Evolutionary conservation across 805 yeast genomes (phyloP).

Genomic region (Metschnikowia koreensis): DNA sequence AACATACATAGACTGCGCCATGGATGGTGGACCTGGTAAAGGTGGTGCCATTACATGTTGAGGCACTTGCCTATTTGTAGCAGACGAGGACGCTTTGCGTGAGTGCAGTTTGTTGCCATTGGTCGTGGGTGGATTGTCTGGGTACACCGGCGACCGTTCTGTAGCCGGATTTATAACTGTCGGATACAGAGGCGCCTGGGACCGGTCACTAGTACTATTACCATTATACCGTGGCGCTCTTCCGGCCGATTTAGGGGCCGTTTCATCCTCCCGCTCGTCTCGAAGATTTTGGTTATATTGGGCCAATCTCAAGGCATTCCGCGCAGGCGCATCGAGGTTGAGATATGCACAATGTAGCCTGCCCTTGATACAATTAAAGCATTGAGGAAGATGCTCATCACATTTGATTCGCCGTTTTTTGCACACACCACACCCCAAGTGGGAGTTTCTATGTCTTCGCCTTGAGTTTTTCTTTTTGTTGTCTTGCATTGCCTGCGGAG

Average conservation of each 20-base stretch:
- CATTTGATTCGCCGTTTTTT: conserved; percentile 62
- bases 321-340: conserved; percentile 46
- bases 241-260: not conserved
- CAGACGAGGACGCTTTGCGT: not conserved
- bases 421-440: conserved; percentile 72
- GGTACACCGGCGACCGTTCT: not conserved
- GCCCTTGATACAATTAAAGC: conserved; percentile 53
- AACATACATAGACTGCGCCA: conserved; percentile 7
- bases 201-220: not conserved
- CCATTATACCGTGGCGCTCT: not conserved
- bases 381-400: conserved; percentile 60
- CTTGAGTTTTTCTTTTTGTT: conserved; percentile 44
- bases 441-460: conserved; percentile 66
- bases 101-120: not conserved
- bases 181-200: conserved; percentile 2
- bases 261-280: conserved; percentile 17
- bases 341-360: conserved; percentile 50
- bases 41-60: conserved; percentile 2
- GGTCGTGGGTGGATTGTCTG: not conserved
- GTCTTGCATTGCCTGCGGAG: conserved; percentile 5
- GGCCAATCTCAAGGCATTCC: conserved; percentile 49
- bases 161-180: not conserved
- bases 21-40: not conserved
- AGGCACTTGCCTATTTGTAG: not conserved
- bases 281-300: conserved; percentile 42